These are phyloP conservation scores for Phytophthora cactorum DNA, from an alignment of 352 stramenopile species.

Conservation along the genomic window DNA sequence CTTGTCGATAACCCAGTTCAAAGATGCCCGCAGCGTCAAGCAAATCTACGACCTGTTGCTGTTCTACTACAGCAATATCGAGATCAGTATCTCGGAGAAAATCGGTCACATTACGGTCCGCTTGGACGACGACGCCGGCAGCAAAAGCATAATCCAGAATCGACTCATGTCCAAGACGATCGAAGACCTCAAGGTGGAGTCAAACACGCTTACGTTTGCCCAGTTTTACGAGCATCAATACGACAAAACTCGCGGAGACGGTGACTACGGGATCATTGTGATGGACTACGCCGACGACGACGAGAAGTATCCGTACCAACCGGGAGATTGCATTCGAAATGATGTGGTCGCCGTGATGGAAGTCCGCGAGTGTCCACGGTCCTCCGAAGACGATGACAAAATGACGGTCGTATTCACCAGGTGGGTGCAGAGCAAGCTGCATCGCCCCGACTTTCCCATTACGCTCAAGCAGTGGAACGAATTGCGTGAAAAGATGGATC, in stretches of 20 bases:
- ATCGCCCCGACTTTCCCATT: constrained; percentile 29
- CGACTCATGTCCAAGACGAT: constrained; percentile 52
- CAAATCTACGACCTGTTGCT: constrained; percentile 59
- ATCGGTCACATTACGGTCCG: constrained; percentile 61
- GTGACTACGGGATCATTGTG: constrained; percentile 44
- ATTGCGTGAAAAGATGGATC: constrained; percentile 36
- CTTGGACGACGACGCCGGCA: constrained; percentile 60
- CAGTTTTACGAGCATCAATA: constrained; percentile 33
- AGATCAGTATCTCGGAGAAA: constrained; percentile 69
- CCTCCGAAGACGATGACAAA: constrained; percentile 3
- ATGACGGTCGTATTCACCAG: constrained; percentile 33
- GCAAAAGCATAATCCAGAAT: constrained; percentile 50
- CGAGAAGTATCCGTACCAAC: constrained; percentile 50
- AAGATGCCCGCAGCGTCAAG: constrained; percentile 39
- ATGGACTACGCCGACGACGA: constrained; percentile 50
- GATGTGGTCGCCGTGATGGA: constrained; percentile 46
- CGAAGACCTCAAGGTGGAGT: constrained; percentile 41
- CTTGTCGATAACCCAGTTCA: constrained; percentile 56
- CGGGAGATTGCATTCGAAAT: constrained; percentile 41
- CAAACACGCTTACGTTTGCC: constrained; percentile 47
- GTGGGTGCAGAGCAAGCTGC: constrained; percentile 38
- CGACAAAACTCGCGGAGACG: constrained; percentile 23
- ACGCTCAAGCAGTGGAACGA: constrained; percentile 27
- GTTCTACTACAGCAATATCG: constrained; percentile 64
- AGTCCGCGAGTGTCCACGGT: constrained; percentile 29